Percentiles rank a stretch among this genome's conserved stretches.
Evolutionary conservation across 2,329 filamentous ascomycete genomes (phyloP).

Genomic region (Berkeleyomyces rouxiae): DNA sequence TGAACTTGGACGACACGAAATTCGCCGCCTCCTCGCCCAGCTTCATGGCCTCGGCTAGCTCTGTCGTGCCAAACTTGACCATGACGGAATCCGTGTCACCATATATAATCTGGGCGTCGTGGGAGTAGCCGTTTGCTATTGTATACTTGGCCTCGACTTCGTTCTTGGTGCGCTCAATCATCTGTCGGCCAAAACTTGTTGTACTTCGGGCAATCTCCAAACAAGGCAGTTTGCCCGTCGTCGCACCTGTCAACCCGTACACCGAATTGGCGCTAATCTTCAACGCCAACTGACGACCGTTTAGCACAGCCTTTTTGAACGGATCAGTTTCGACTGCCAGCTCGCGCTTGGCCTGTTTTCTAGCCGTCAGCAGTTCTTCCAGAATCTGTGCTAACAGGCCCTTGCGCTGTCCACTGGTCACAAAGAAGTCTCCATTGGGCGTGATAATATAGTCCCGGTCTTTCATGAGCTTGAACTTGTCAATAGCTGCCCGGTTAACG

Average conservation of each 20-base stretch:
- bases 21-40: constrained; percentile 83
- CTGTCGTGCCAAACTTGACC: constrained; percentile 91
- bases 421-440: constrained; percentile 86
- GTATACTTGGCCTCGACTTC: constrained; percentile 84
- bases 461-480: constrained; percentile 61
- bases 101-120: constrained; percentile 94
- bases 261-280: constrained; percentile 97
- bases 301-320: constrained; percentile 95
- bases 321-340: constrained; percentile 77
- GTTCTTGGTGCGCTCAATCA: constrained; percentile 97
- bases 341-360: constrained; percentile 90
- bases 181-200: constrained; percentile 89
- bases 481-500: constrained; percentile 57
- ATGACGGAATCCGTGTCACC: constrained; percentile 99
- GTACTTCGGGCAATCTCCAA: constrained; percentile 91
- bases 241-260: constrained; percentile 92
- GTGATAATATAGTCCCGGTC: constrained; percentile 95
- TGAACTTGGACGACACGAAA: constrained; percentile 79
- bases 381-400: constrained; percentile 88
- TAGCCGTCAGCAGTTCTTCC: constrained; percentile 75
- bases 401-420: constrained; percentile 75
- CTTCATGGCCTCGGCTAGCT: constrained; percentile 80
- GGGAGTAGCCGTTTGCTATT: constrained; percentile 83
- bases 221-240: constrained; percentile 88
- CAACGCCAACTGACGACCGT: constrained; percentile 88